Evolutionary conservation across 768 basidiomycete genomes (phyloP).

Genomic region (Suillus bovinus): DNA sequence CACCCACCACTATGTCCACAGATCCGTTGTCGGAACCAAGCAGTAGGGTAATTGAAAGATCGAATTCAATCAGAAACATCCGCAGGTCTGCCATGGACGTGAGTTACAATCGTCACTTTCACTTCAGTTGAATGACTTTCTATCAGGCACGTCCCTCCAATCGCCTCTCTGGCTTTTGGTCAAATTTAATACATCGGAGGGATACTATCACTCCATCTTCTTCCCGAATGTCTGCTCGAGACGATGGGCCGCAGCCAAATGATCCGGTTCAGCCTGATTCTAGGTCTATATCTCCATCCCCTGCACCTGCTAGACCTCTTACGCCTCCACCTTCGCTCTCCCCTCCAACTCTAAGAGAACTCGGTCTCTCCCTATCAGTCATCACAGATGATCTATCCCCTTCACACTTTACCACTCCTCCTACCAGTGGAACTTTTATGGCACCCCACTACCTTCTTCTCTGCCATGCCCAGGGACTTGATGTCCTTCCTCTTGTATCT

Average conservation of each 20-base stretch:
- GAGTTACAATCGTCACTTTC: conserved; percentile 12
- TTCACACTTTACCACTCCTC: conserved; percentile 76
- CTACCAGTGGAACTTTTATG: conserved; percentile 76
- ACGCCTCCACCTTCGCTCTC: conserved; percentile 76
- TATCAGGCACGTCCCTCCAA: conserved; percentile 62
- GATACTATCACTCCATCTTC: conserved; percentile 40
- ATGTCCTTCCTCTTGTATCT: conserved; percentile 76
- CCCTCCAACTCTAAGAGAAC: conserved; percentile 69
- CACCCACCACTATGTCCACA: conserved; percentile 24
- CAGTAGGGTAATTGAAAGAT: conserved; percentile 15
- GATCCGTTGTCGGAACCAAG: conserved; percentile 19
- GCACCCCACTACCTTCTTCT: conserved; percentile 80
- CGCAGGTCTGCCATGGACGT: conserved; percentile 65
- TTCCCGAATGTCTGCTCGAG: conserved; percentile 33
- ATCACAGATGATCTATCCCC: conserved; percentile 70
- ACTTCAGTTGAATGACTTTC: conserved; percentile 12
- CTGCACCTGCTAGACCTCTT: conserved; percentile 48
- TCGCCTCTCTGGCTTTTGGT: conserved; percentile 85
- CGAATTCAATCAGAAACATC: conserved; percentile 41
- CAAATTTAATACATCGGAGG: conserved; percentile 72
- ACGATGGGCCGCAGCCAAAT: conserved; percentile 29
- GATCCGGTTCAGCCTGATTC: conserved; percentile 32
- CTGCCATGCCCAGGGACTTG: conserved; percentile 84
- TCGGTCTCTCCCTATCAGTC: conserved; percentile 70
- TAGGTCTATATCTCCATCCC: conserved; percentile 56